phyloP scores from a whole-genome alignment of 192 early-diverging fungal genomes.

The Geranomyces variabilis region DNA sequence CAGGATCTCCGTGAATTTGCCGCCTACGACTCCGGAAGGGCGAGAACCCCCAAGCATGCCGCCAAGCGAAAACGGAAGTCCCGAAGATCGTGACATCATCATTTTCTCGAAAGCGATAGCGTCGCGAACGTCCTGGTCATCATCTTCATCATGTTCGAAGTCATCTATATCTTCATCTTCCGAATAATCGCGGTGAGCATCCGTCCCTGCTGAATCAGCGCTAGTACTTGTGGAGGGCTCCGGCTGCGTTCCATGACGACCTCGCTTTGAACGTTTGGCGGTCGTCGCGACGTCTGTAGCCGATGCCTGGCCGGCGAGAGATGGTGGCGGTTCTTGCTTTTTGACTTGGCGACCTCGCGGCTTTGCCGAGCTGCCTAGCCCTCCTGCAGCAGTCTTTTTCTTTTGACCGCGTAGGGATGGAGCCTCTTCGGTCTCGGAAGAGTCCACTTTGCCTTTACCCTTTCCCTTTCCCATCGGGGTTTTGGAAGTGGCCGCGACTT shows the following conservation, averaged over 20 bases:
- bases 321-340: constrained; percentile 4
- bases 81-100: constrained; percentile 1
- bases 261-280: neutral
- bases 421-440: neutral
- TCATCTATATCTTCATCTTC: neutral
- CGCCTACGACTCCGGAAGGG: neutral
- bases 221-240: neutral
- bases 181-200: neutral
- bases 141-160: neutral
- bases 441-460: neutral
- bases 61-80: constrained; percentile 3
- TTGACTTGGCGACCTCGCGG: neutral
- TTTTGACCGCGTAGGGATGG: neutral
- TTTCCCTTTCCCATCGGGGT: constrained; percentile 1
- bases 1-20: constrained; percentile 63
- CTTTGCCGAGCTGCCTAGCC: neutral
- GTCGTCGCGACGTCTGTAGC: neutral
- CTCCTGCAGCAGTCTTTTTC: neutral
- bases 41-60: neutral
- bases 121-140: neutral
- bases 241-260: neutral
- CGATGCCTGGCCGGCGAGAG: neutral
- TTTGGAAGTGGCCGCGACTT: neutral
- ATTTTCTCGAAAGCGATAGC: neutral
- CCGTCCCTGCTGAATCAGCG: neutral